Evolutionary conservation across 208 protist genomes (phyloP).

Genomic region (Leishmania amazonensis): DNA sequence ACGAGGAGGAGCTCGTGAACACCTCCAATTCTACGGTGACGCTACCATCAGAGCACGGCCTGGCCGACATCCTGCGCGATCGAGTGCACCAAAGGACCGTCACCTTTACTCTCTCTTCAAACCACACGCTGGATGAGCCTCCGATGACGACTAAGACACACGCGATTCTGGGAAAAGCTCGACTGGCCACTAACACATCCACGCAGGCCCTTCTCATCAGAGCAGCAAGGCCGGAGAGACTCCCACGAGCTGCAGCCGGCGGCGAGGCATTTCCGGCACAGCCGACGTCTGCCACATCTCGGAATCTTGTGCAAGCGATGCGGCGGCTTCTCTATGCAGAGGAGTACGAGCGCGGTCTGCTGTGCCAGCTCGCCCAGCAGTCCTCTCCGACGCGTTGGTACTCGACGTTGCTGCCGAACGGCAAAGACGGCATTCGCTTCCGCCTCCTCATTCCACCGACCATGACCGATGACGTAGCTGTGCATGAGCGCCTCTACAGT

Average conservation of each 20-base stretch:
- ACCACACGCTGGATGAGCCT: slow-evolving; percentile 22
- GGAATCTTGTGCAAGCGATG: slow-evolving; percentile 3
- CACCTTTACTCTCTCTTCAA: slow-evolving; percentile 22
- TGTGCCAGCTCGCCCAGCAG: slow-evolving; percentile 32
- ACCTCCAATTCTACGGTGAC: neutral
- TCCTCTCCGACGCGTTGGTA: slow-evolving; percentile 34
- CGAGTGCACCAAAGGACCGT: slow-evolving; percentile 26
- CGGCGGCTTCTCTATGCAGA: slow-evolving; percentile 63
- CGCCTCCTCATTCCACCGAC: slow-evolving; percentile 16
- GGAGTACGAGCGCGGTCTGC: slow-evolving; percentile 46
- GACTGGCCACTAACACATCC: slow-evolving; percentile 3
- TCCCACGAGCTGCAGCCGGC: neutral
- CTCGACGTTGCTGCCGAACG: slow-evolving; percentile 28
- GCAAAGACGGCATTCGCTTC: slow-evolving; percentile 21
- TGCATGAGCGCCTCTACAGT: slow-evolving; percentile 9
- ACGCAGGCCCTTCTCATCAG: neutral
- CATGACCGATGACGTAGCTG: slow-evolving; percentile 8
- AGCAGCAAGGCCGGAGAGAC: neutral
- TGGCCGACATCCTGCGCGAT: slow-evolving; percentile 20
- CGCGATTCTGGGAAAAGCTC: slow-evolving; percentile 4
- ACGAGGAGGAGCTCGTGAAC: neutral
- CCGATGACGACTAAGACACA: slow-evolving; percentile 9
- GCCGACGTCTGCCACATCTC: neutral
- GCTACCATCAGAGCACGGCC: slow-evolving; percentile 20
- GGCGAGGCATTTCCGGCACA: neutral